phyloP scores from a whole-genome alignment of 2,329 filamentous ascomycete species.

The Arthrobotrys pseudoclavata region DNA sequence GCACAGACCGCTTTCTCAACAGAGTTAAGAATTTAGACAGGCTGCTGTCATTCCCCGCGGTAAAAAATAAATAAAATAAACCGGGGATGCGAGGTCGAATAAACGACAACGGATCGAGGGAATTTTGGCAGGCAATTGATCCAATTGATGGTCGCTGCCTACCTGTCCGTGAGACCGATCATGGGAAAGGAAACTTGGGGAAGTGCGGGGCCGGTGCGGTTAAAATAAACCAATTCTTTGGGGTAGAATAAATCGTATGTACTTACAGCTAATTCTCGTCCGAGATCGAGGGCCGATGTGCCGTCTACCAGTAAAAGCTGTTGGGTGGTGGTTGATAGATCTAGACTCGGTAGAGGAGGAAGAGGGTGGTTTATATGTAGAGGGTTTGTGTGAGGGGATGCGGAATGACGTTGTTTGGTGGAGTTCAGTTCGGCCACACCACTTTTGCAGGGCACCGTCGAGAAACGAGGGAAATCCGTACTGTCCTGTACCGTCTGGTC shows the following conservation, averaged over 20 bases:
- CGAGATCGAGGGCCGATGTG: constrained; percentile 7
- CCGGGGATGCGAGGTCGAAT: not conserved
- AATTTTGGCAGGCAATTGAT: not conserved
- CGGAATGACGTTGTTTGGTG: constrained; percentile 58
- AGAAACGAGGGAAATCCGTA: constrained; percentile 11
- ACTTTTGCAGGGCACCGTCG: constrained; percentile 32
- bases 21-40: not conserved
- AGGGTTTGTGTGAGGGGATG: constrained; percentile 22
- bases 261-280: constrained; percentile 26
- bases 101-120: not conserved
- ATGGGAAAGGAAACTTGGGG: not conserved
- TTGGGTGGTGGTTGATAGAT: not conserved
- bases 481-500: not conserved
- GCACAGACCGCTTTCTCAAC: constrained; percentile 36
- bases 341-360: not conserved
- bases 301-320: constrained; percentile 11
- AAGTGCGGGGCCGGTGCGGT: constrained; percentile 25
- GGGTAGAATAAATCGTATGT: not conserved
- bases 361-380: constrained; percentile 24
- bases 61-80: not conserved
- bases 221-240: constrained; percentile 21
- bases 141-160: not conserved
- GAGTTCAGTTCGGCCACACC: constrained; percentile 45
- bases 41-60: not conserved
- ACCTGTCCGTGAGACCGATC: not conserved